These are phyloP conservation scores for Lecanicillium sp. DNA, from an alignment of 2,329 filamentous ascomycete species.

Conservation along the genomic window DNA sequence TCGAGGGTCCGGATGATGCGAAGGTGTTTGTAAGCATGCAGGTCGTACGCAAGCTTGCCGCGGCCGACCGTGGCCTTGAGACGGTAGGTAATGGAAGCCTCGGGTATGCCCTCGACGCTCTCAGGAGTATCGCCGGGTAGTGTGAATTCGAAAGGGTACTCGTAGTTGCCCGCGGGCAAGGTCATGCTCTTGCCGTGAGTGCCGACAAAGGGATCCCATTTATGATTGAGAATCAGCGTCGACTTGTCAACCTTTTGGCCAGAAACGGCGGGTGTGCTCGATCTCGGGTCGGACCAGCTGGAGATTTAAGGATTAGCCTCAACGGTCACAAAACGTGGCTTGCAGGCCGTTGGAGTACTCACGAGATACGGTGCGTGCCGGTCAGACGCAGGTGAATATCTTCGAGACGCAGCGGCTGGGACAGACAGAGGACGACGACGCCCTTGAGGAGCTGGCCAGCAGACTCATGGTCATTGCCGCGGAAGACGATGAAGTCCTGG, in stretches of 20 bases:
- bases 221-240: conserved; percentile 58
- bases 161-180: conserved; percentile 70
- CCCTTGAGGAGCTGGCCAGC: conserved; percentile 70
- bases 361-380: conserved; percentile 61
- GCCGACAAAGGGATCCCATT: conserved; percentile 61
- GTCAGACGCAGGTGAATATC: conserved; percentile 66
- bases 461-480: conserved; percentile 68
- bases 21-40: conserved; percentile 72
- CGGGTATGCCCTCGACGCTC: conserved; percentile 82
- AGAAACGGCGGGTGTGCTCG: conserved; percentile 52
- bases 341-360: conserved; percentile 31
- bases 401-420: conserved; percentile 62
- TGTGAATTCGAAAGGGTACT: conserved; percentile 72
- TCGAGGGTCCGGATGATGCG: conserved; percentile 74
- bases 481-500: conserved; percentile 72
- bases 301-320: conserved; percentile 8
- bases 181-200: conserved; percentile 50
- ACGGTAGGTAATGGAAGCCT: conserved; percentile 83
- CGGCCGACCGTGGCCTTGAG: conserved; percentile 84
- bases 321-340: background rate
- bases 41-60: conserved; percentile 82
- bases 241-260: conserved; percentile 55
- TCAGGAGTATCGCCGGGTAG: conserved; percentile 71
- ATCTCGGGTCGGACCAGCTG: conserved; percentile 47
- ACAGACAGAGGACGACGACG: conserved; percentile 66